Base-by-base conservation (phyloP, 2,329 filamentous ascomycete species). In the Scortechinia acanthostroma region DNA sequence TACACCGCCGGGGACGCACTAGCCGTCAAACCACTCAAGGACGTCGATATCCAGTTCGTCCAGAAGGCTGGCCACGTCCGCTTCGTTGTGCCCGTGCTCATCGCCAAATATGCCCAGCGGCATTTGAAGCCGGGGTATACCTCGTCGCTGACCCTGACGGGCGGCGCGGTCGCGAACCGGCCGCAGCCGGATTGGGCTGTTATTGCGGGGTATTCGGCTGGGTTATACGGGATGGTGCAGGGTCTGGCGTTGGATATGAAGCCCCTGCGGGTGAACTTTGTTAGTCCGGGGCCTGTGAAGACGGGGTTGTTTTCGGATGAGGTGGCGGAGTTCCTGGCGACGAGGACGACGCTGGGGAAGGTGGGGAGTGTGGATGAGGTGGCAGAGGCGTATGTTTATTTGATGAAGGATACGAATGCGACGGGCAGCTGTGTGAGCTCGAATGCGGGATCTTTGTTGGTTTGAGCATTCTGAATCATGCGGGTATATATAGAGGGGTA, bases 181-280 rank as follows among this genome's bases (percentile, higher is more conserved):
- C 80, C 80, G 0, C 57, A 64, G 1, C 64, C 69, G 1, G 64
- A 71, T 19, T 81, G 74, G 73, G 60, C 62, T 3, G 60, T 78
- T 17, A 50, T 77, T 1, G 65, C 66, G 0, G 60, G 62, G 2
- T 74, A 70, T 44, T 70, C 68, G 0, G 69, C 73, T 0, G 79
- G 71, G 0, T 50, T 77, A 4, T 65, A 77, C 43, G 69, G 71
- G 2, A 66, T 84, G 55, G 65, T 68, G 2, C 65, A 74, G 2
- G 71, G 67, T 2, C 60, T 87, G 23, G 82, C 82, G 2, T 53
- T 85, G 22, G 81, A 86, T 52, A 54, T 88, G 46, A 71, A 70
- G 49, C 83, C 83, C 0, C 59, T 85, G 5, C 63, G 83, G 2
- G 80, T 85, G 21, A 87, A 87, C 54, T 55, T 73, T 1, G 75